Conservation (phyloP, 148 eudicot species). For the Heliamphora exappendiculata region DNA sequence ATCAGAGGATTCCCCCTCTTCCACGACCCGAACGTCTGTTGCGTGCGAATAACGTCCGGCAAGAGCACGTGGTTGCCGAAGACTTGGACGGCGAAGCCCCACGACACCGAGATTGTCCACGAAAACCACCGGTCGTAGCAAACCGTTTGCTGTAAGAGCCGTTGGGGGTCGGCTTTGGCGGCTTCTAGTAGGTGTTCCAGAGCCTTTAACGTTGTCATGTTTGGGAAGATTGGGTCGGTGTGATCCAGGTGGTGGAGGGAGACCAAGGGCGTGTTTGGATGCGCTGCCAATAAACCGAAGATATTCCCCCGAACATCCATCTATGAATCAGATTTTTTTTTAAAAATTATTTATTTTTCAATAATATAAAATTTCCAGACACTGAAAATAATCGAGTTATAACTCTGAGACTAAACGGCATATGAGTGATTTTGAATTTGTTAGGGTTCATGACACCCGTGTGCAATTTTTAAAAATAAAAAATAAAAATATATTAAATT, state of each 20-base stretch:
- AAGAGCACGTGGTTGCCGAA: slow-evolving; percentile 32
- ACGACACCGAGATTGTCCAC: slow-evolving; percentile 78
- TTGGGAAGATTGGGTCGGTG: slow-evolving; percentile 54
- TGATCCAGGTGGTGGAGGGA: slow-evolving; percentile 52
- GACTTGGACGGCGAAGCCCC: slow-evolving; percentile 77
- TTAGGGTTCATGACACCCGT: too few relatives aligned
- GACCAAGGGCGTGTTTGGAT: slow-evolving; percentile 56
- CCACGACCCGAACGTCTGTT: slow-evolving; percentile 50
- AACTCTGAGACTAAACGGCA: too few relatives aligned
- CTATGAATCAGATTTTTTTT: slow-evolving; percentile 18
- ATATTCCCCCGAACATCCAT: slow-evolving; percentile 55
- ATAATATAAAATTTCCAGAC: too few relatives aligned
- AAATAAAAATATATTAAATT: too few relatives aligned
- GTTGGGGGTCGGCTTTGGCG: slow-evolving; percentile 40
- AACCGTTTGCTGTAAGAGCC: slow-evolving; percentile 62
- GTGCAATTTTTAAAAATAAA: too few relatives aligned
- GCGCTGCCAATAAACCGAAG: slow-evolving; percentile 54
- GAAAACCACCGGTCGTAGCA: slow-evolving; percentile 74
- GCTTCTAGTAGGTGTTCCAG: slow-evolving; percentile 46
- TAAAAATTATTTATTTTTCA: neutral
- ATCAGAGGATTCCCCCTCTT: slow-evolving; percentile 16
- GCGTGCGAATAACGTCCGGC: slow-evolving; percentile 35
- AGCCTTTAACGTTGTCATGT: slow-evolving; percentile 31
- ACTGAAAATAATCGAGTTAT: too few relatives aligned
- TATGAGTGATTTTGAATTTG: too few relatives aligned